Percentiles rank a stretch among this genome's conserved stretches.
Evolutionary conservation across 306 rosid species (phyloP).

Genomic region (Trifolium subterraneum): DNA sequence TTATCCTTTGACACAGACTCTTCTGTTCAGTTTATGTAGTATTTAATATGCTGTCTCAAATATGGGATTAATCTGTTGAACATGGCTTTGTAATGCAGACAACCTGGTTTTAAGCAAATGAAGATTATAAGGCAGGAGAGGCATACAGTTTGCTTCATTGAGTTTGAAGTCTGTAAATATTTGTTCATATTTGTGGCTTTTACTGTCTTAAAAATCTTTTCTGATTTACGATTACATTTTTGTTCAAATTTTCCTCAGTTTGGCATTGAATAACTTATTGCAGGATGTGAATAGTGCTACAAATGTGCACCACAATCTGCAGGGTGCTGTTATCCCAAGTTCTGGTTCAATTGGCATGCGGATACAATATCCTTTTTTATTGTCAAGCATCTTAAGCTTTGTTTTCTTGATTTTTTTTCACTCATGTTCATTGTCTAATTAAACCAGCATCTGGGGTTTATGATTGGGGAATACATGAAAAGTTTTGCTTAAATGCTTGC

Average conservation of each 20-base stretch:
- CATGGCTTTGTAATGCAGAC: conserved; percentile 63
- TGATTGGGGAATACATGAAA: not conserved
- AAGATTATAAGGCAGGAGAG: conserved; percentile 98
- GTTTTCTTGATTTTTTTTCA: conserved; percentile 9
- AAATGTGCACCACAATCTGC: conserved; percentile 88
- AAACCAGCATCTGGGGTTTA: conserved; percentile 2
- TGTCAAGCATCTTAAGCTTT: conserved; percentile 28
- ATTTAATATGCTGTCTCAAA: conserved; percentile 24
- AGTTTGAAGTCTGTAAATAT: conserved; percentile 82
- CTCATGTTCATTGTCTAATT: not conserved
- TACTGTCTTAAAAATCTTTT: conserved; percentile 11
- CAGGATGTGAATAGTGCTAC: conserved; percentile 96
- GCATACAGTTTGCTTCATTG: conserved; percentile 99
- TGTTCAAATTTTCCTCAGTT: conserved; percentile 26
- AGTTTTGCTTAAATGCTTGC: conserved; percentile 27
- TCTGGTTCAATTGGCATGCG: conserved; percentile 99
- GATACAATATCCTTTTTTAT: conserved; percentile 91
- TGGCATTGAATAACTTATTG: conserved; percentile 32
- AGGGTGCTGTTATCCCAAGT: conserved; percentile 98
- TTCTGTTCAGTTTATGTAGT: conserved; percentile 20
- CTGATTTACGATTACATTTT: conserved; percentile 3
- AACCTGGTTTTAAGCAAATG: conserved; percentile 99
- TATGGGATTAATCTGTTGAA: conserved; percentile 20
- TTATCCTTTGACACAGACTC: conserved; percentile 34
- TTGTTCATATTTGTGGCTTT: conserved; percentile 32